Percentiles rank a stretch among this genome's conserved stretches.
Conservation (phyloP, 805 yeast genomes). For the Lachancea quebecensis region DNA sequence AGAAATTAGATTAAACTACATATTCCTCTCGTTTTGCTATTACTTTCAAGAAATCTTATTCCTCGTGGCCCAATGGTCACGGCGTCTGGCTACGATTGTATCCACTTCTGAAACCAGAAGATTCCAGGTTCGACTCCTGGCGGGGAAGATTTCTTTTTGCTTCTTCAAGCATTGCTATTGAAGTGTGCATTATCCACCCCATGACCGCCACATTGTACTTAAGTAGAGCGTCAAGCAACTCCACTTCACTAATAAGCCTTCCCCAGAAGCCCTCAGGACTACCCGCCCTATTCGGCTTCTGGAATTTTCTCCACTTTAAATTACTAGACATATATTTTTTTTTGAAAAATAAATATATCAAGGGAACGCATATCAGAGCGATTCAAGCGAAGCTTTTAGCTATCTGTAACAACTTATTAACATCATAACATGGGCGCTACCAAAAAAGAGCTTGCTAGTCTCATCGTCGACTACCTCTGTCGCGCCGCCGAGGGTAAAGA, state of each 20-base stretch:
- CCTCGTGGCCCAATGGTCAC: slow-evolving; percentile 74
- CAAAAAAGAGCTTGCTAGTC: slow-evolving; percentile 62
- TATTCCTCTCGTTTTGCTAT: too few species aligned
- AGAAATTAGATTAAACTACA: too few species aligned
- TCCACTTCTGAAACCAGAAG: slow-evolving; percentile 34
- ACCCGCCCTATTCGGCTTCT: background rate
- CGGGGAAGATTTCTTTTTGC: slow-evolving; percentile 35
- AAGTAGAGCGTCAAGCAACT: background rate
- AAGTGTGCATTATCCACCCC: too few species aligned
- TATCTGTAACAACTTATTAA: background rate
- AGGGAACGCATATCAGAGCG: background rate
- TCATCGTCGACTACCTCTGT: slow-evolving; percentile 68
- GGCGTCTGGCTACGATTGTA: slow-evolving; percentile 60
- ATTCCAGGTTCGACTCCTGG: slow-evolving; percentile 52
- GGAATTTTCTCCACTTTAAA: slow-evolving; percentile 1
- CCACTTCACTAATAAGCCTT: background rate
- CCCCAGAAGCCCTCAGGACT: background rate
- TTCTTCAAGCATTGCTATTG: too few species aligned
- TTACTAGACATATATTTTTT: background rate
- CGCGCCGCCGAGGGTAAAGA: slow-evolving; percentile 51
- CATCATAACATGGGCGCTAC: slow-evolving; percentile 35
- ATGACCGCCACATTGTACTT: too few species aligned
- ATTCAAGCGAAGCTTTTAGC: background rate
- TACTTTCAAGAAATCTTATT: slow-evolving; percentile 34
- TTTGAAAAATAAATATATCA: background rate